phyloP scores from a whole-genome alignment of 2,329 filamentous ascomycete species.

The Penicillium sp. region DNA sequence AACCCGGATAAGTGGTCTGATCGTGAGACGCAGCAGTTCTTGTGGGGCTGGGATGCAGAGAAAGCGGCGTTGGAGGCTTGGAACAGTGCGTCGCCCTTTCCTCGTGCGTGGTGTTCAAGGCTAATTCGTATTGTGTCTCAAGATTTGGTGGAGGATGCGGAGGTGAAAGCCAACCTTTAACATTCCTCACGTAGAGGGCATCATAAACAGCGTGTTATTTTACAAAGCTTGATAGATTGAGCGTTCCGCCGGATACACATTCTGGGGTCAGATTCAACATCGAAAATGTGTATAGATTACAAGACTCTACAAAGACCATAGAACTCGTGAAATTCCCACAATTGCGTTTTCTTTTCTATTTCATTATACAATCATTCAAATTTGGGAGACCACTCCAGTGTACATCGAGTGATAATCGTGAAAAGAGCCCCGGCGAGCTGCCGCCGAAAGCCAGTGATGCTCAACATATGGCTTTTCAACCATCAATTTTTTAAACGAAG shows the following conservation, averaged over 20 bases:
- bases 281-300: constrained; percentile 3
- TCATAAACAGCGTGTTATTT: not conserved
- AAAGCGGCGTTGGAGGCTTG: constrained; percentile 31
- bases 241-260: not conserved
- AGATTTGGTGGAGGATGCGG: constrained; percentile 7
- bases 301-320: not conserved
- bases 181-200: not conserved
- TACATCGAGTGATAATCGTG: constrained; percentile 9
- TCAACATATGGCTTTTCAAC: constrained; percentile 21
- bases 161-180: constrained; percentile 19
- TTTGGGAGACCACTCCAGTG: constrained; percentile 10
- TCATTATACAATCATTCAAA: constrained; percentile 29
- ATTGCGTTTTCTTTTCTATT: constrained; percentile 19
- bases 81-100: constrained; percentile 23
- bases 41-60: constrained; percentile 41
- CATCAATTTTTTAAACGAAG: constrained; percentile 1
- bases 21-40: constrained; percentile 58
- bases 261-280: not conserved
- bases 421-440: constrained; percentile 6
- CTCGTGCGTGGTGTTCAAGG: not conserved
- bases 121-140: constrained; percentile 3
- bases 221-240: not conserved
- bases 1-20: constrained; percentile 65
- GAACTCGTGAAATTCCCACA: constrained; percentile 10
- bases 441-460: constrained; percentile 20